Evolutionary conservation across 805 yeast species (phyloP), one percentile per base, ranked within the genome.

Genomic region (Wickerhamomyces tratensis): DNA sequence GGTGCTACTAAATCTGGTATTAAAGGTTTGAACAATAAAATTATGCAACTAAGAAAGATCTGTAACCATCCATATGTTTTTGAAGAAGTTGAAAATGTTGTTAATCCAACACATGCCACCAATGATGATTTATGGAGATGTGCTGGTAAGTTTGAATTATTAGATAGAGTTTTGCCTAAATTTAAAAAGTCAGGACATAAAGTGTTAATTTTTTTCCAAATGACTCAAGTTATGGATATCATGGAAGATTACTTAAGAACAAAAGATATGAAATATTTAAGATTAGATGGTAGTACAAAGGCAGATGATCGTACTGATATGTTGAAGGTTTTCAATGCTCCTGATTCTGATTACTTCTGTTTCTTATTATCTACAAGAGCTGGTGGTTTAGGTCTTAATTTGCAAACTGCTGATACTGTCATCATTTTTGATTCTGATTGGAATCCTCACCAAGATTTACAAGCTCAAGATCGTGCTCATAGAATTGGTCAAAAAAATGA

Each of bases 361-460:
- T 85, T 85, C 68, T 65, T 85, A 45, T 65, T 85, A 46, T 82
- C 91, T 1, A 85, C 94, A 0, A 79, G 94, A 70, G 94, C 94
- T 41, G 94, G 94, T 72, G 94, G 94, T 49, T 74, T 85, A 53
- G 94, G 94, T 57, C 71, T 85, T 55, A 85, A 85, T 61, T 75
- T 85, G 59, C 94, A 85, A 65, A 83, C 89, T 26, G 94, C 94
- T 5, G 94, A 85, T 58, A 85, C 94, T 0, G 94, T 85, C 45
- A 78, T 85, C 48, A 85, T 85, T 48, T 85, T 84, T 58, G 94
- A 85, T 60, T 82, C 91, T 13, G 94, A 85, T 65, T 85, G 94
- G 94, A 85, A 85, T 57, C 94, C 94, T 8, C 94, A 85, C 65
- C 94, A 85, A 62, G 94, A 85, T 77, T 74, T 85, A 56, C 94